Base-by-base conservation (phyloP, 169 alveolate genomes). In the Eimeria necatrix region DNA sequence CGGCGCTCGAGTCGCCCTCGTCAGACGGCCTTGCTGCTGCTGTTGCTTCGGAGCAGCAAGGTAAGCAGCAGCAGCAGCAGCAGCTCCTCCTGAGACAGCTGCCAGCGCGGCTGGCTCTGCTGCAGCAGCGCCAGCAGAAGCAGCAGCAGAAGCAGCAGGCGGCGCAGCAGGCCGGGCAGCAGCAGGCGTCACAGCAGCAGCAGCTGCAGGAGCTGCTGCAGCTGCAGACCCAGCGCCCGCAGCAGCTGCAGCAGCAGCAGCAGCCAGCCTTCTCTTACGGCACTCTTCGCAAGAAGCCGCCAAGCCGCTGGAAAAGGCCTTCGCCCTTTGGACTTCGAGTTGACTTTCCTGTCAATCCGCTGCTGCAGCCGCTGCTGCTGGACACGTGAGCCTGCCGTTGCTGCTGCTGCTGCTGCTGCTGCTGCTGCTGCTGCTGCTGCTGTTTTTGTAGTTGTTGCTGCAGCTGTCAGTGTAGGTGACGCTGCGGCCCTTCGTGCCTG, bases 21-120 rank as follows among this genome's bases (percentile, higher is more conserved):
- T 22, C 71, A 7, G 90, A 56, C 53, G 32, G 87, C n/a, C 87
- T 76, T 49, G 74, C 74, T 81, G 70, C 52, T 22, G 90, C 74
- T 81, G 70, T 52, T 51, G 90, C 73, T 52, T 46, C 90, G 41
- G 74, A 52, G 52, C 70, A 81, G 56, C 90, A 81, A 22, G 10
- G 12, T 16, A 76, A 76, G 61, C 86, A 76, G 32, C 90, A 81
- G 59, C 73, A 51, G 73, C 90, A 49, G 74, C 90, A 81, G 53
- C 86, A 76, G 64, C 90, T 81, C 26, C 22, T 81, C 51, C 74
- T 81, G 56, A 81, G 90, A 10, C 90, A 81, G 71, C 90, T 81
- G 70, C 90, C 90, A 51, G 90, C 73, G 41, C n/a, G 90, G 68
- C 90, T 81, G n/a, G 90, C 90, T 22, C 74, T 81, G 6, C 90